Evolutionary conservation across 192 early-diverging fungal genomes (phyloP).

Genomic region (Backusella tarrabulga): DNA sequence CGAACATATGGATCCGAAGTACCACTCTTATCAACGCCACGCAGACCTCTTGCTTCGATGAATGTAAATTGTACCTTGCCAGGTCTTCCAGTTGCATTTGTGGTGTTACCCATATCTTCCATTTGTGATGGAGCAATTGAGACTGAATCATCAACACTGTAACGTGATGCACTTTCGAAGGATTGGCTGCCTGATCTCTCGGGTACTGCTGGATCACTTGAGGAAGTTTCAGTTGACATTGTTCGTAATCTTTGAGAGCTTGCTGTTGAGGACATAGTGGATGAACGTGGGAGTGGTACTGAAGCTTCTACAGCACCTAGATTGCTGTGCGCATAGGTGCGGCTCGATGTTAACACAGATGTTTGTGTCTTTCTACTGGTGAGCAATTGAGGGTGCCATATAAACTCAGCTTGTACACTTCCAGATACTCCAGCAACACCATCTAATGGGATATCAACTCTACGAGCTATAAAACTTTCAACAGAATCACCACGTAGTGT

Average conservation of each 20-base stretch:
- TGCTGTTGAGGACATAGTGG: neutral
- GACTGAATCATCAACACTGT: neutral
- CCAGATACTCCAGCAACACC: conserved; percentile 25
- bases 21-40: conserved; percentile 48
- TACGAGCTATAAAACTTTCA: conserved; percentile 36
- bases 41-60: conserved; percentile 46
- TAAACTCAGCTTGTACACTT: conserved; percentile 43
- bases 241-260: neutral
- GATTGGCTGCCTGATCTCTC: no score
- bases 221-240: neutral
- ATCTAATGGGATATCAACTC: conserved; percentile 41
- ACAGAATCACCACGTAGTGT: conserved; percentile 20
- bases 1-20: conserved; percentile 20
- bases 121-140: neutral
- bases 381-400: conserved; percentile 57
- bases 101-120: neutral
- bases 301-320: neutral
- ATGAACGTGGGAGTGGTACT: neutral
- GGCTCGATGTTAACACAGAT: conserved; percentile 38
- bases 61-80: conserved; percentile 38
- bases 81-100: neutral
- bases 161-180: neutral
- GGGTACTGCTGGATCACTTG: neutral
- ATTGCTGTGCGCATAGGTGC: neutral
- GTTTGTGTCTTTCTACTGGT: conserved; percentile 49